Evolutionary conservation across 768 basidiomycete species (phyloP), one percentile per base, ranked within the genome.

Genomic region (Pleurotus pulmonarius): DNA sequence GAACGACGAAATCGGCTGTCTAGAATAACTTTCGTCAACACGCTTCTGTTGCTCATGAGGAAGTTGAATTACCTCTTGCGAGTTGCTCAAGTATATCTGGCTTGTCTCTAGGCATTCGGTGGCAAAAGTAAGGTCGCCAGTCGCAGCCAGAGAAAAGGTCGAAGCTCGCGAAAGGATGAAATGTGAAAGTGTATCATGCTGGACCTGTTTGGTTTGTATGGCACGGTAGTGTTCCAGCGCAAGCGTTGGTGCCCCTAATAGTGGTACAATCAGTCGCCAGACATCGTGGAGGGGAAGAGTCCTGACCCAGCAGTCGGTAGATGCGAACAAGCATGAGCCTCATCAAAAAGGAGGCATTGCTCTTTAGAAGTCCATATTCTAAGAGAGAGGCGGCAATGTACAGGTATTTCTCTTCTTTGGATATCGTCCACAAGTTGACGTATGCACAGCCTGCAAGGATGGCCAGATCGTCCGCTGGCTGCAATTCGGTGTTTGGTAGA

Each of bases 101-200:
- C 86, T 88, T 3, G 88, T 79, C 65, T 92, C 90, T 39, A 90
- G 62, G 65, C 88, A 90, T 68, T 93, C 92, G 12, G 86, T 79
- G 20, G 83, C 76, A 68, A 84, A 81, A 1, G 90, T 87, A 25
- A 94, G 68, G 63, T 94, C 92, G 6, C 92, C 92, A 12, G 74
- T 80, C 3, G 88, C 76, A 44, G 89, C 86, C 39, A 88, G 72
- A 2, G 90, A 92, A 74, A 92, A 95, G 0, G 85, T 89, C 18
- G 86, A 83, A 9, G 87, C 82, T 18, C 93, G 82, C 16, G 89
- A 83, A 41, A 94, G 79, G 51, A 94, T 70, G 55, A 92, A 81
- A 66, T 96, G 91, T 1, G 91, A 92, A 6, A 97, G 75, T 0
- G 94, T 96, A 64, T 97, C 94, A 56, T 88, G 82, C 67, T 96